Evolutionary conservation across 83 land plant genomes (phyloP), one percentile per base, ranked within the genome.

Genomic region (Diphasiastrum complanatum): DNA sequence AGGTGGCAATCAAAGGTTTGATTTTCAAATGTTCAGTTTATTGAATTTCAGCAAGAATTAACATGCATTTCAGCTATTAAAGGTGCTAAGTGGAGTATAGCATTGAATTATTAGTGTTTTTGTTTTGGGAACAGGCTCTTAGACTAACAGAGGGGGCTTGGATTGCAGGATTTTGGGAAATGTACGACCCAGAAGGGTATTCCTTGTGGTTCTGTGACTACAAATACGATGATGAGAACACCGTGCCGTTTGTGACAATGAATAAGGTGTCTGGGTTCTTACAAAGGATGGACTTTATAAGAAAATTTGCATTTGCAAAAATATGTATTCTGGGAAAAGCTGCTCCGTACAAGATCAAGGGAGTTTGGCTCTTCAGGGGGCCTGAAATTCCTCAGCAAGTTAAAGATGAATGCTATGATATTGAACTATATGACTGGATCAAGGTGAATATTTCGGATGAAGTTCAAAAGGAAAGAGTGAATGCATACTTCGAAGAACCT

Each of bases 141-240:
- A 16, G 16, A 40, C 8, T 40, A 8, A 8, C 8, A 8, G 12
- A 8, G 43, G 43, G 16, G 43, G 8, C 52, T 22, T 50, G 10
- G 2, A 33, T 19, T 52, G 66, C 78, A 92, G 98, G 96, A 26
- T 92, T 92, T 63, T 92, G 98, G 97, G 96, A 92, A 59, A 92
- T 92, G 98, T 92, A 75, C 60, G 96, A 92, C 50, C 86, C 96
- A 10, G 96, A 92, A 55, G 98, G 98, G 2, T 92, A 92, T 71
- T 92, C 98, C 12, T 65, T 92, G 49, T 92, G 97, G 97, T 92
- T 87, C 78, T 87, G 97, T 61, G 88, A 92, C 35, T 92, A 85
- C 85, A 92, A 92, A 66, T 85, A 81, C 81, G 81, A 92, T 64
- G 85, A 92, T 10, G 98, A 92, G 77, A 92, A 92, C 67, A 79